Evolutionary conservation across 768 basidiomycete genomes (phyloP), one percentile per base, ranked within the genome.

Genomic region (Phaffia australis): DNA sequence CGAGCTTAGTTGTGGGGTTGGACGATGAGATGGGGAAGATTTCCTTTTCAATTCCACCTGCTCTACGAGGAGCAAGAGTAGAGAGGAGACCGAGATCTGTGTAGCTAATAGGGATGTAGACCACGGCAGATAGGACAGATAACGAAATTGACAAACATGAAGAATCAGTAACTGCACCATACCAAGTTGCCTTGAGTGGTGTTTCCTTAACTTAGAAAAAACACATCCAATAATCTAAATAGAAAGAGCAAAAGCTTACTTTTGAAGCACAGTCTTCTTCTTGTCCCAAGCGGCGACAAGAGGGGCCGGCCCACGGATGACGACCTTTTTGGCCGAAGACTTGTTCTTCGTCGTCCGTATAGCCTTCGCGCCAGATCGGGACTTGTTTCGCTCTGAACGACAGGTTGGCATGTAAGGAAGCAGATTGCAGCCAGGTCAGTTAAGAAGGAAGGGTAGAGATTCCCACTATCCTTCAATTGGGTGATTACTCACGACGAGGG

Each of bases 211-310:
- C 15, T 35, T 27, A 59, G 32, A 49, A 27, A 19, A 15, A 2
- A 19, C 0, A 18, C 19, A 50, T 3, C 46, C n/a, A 7, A 19
- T 4, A 27, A 25, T 3, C 8, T 7, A 21, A 27, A 57, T 56
- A 8, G 21, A 18, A 64, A 48, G 30, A 3, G 42, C 7, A 21
- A 57, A 30, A 15, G 79, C 86, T 72, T 73, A 94, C 92, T 95
- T 97, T 82, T 97, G 93, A 70, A 82, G 83, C 21, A 93, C 85
- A 15, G 92, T 97, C 78, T 88, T 89, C 60, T 79, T 79, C 71
- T 83, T 83, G 76, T 97, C 88, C 92, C 92, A 97, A 63, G 56
- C 54, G 55, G 63, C 58, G 19, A 68, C 50, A 30, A 71, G 64
- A 50, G 70, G 56, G 58, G 63, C 48, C 5, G 66, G 57, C 21